Conservation (phyloP, 139 green algal genomes). For the Limnomonas spitsbergensis region DNA sequence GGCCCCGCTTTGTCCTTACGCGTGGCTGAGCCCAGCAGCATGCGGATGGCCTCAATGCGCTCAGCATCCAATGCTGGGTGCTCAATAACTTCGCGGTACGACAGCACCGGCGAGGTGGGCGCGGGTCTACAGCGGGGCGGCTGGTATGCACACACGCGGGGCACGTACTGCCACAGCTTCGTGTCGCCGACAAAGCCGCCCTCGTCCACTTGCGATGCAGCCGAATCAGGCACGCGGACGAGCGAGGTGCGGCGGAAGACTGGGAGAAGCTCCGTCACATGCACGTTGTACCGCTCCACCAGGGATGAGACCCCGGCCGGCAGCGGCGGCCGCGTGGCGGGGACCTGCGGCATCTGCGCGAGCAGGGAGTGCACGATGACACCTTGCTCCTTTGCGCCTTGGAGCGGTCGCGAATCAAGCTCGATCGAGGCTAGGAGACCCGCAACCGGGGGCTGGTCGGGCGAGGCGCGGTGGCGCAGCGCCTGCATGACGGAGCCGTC, state of each 20-base stretch:
- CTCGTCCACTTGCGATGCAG: background rate
- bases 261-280: slow-evolving; percentile 36
- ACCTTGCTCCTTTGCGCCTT: slow-evolving; percentile 26
- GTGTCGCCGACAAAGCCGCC: background rate
- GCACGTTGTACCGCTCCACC: slow-evolving; percentile 26
- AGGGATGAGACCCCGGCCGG: slow-evolving; percentile 19
- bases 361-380: slow-evolving; percentile 36
- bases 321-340: slow-evolving; percentile 20
- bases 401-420: background rate
- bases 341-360: slow-evolving; percentile 16
- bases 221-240: background rate
- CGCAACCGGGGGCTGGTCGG: background rate
- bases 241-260: background rate
- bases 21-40: too few relatives aligned
- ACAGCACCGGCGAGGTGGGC: slow-evolving; percentile 29
- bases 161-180: slow-evolving; percentile 24
- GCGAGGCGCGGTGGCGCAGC: background rate
- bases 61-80: slow-evolving; percentile 27
- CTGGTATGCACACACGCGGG: slow-evolving; percentile 35
- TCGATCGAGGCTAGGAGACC: background rate
- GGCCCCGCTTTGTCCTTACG: too few relatives aligned
- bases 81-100: slow-evolving; percentile 43
- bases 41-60: too few relatives aligned
- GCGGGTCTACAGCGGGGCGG: slow-evolving; percentile 14
- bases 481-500: slow-evolving; percentile 19